Percentiles rank a stretch among this genome's conserved stretches.
Evolutionary conservation across 2,329 filamentous ascomycete species (phyloP).

Genomic region (Alternaria tenuissima): DNA sequence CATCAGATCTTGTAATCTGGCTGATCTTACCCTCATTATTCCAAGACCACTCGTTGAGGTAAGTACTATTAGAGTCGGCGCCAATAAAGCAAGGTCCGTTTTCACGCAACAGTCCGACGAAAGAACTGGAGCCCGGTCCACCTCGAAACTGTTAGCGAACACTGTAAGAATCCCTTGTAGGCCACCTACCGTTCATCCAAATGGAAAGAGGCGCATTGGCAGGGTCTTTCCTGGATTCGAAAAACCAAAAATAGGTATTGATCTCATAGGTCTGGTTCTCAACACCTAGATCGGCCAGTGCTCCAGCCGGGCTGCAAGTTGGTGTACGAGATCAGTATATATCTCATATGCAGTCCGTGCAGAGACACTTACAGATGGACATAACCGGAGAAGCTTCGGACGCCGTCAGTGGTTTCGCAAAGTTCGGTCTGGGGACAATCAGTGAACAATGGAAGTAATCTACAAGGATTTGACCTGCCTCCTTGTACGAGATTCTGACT

Average conservation of each 20-base stretch:
- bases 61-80: constrained; percentile 59
- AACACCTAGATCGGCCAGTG: constrained; percentile 48
- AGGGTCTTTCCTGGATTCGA: constrained; percentile 66
- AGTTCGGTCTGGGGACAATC: constrained; percentile 50
- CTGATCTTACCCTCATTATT: constrained; percentile 58
- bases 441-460: neutral
- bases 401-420: constrained; percentile 65
- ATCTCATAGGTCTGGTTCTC: constrained; percentile 54
- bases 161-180: neutral
- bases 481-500: constrained; percentile 56
- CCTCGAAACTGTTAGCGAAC: constrained; percentile 32
- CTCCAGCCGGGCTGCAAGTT: constrained; percentile 55
- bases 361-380: constrained; percentile 50
- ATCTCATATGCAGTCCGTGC: no score
- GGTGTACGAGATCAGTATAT: no score
- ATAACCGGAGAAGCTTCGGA: constrained; percentile 67
- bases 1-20: accelerated
- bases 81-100: constrained; percentile 65
- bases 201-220: constrained; percentile 64
- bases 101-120: constrained; percentile 47
- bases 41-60: constrained; percentile 68
- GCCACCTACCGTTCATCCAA: constrained; percentile 62
- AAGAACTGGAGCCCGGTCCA: constrained; percentile 62
- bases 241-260: constrained; percentile 72
- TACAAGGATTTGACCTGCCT: constrained; percentile 35